These are phyloP conservation scores for Penicillium paxilli DNA, from an alignment of 495 filamentous ascomycete species.

Conservation along the genomic window DNA sequence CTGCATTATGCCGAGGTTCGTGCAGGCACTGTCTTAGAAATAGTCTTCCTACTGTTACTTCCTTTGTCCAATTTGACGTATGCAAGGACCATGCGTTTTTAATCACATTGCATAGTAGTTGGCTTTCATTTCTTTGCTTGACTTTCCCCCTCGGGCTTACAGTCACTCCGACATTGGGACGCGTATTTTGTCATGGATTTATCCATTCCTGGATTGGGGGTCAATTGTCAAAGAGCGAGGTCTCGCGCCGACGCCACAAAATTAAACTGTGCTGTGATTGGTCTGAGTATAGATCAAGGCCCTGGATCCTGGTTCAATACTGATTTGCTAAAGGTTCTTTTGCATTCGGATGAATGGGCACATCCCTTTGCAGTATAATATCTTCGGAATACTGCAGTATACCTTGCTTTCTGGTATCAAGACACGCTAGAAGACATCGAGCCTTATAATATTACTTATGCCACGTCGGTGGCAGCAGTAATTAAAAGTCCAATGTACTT, in stretches of 20 bases:
- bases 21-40: neutral
- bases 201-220: conserved; percentile 2
- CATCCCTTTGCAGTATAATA: neutral
- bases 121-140: neutral
- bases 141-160: conserved; percentile 1
- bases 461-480: neutral
- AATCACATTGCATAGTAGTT: conserved; percentile 1
- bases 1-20: conserved; percentile 8
- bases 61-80: neutral
- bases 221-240: neutral
- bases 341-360: neutral
- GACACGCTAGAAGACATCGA: too few species aligned
- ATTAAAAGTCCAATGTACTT: neutral
- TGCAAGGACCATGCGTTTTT: conserved; percentile 1
- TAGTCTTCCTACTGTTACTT: neutral
- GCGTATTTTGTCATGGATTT: conserved; percentile 4
- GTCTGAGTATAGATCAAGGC: conserved; percentile 1
- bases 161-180: conserved; percentile 6
- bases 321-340: neutral
- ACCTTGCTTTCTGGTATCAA: neutral
- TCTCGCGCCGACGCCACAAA: conserved; percentile 7
- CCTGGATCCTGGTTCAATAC: conserved; percentile 6
- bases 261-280: neutral
- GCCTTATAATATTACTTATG: neutral
- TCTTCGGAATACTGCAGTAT: neutral